phyloP scores from a whole-genome alignment of 202 grass and related monocot genomes.

The Elaeis oleifera region DNA sequence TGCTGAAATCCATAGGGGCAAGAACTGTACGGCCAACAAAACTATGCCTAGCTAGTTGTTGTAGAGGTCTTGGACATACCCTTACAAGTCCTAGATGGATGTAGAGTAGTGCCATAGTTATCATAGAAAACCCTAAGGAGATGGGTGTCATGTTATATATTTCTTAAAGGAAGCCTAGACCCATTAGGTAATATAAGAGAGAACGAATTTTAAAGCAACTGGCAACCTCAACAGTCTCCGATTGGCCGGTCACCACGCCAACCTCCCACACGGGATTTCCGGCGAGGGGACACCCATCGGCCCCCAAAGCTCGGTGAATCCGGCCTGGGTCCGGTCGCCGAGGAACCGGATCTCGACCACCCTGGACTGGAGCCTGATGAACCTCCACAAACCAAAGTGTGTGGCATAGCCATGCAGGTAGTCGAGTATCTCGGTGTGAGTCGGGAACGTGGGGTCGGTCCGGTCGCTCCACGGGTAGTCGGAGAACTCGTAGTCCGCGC shows the following conservation, averaged over 20 bases:
- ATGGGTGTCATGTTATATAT: too few species aligned
- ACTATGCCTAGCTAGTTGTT: too few species aligned
- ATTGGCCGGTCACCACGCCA: conserved; percentile 39
- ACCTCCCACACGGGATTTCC: conserved; percentile 75
- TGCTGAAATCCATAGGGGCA: too few species aligned
- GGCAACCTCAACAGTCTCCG: conserved; percentile 42
- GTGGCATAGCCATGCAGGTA: conserved; percentile 82
- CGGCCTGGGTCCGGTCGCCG: conserved; percentile 19
- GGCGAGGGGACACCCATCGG: conserved; percentile 29
- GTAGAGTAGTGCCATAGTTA: too few species aligned
- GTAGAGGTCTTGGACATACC: too few species aligned
- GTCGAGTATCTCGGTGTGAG: conserved; percentile 65
- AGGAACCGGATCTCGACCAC: conserved; percentile 69
- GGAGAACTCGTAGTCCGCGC: conserved; percentile 95
- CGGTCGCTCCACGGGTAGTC: conserved; percentile 77
- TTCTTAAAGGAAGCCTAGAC: too few species aligned
- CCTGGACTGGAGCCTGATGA: conserved; percentile 53
- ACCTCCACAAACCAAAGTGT: conserved; percentile 55
- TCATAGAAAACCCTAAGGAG: too few species aligned
- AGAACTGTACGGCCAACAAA: too few species aligned
- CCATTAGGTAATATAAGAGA: too few species aligned
- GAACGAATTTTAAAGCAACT: background rate
- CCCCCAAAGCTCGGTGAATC: conserved; percentile 62
- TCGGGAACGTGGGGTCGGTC: conserved; percentile 75
- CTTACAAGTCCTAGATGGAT: too few species aligned